Percentiles rank a stretch among this genome's conserved stretches.
Evolutionary conservation across 2,329 filamentous ascomycete genomes (phyloP).

Genomic region (Neofusicoccum kwambonambiense): DNA sequence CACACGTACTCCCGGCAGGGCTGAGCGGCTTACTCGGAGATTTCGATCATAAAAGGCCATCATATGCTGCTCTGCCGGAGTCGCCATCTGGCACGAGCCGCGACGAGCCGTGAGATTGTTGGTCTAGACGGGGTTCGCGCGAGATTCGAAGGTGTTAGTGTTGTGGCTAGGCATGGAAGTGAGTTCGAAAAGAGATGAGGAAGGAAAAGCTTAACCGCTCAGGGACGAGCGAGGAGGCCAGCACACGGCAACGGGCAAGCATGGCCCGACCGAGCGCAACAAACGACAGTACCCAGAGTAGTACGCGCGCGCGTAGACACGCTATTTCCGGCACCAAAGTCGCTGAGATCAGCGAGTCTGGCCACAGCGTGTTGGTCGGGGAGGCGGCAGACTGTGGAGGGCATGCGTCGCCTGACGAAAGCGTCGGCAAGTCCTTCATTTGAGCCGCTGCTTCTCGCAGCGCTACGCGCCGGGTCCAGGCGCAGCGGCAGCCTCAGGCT

Average conservation of each 20-base stretch:
- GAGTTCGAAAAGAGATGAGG: constrained; percentile 7
- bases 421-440: background rate
- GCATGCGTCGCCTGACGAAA: background rate
- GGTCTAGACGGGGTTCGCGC: background rate
- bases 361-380: background rate
- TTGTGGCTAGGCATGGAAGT: background rate
- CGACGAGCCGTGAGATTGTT: background rate
- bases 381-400: background rate
- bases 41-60: background rate
- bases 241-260: background rate
- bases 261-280: background rate
- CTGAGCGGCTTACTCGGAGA: background rate
- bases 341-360: background rate
- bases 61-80: background rate
- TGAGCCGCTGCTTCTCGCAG: background rate
- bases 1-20: background rate
- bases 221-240: background rate
- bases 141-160: background rate
- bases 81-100: background rate
- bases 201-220: background rate
- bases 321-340: background rate
- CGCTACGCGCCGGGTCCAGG: background rate
- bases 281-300: background rate
- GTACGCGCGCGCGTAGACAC: background rate
- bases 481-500: background rate